These are phyloP conservation scores for Lentinula detonsa DNA, from an alignment of 768 basidiomycete species.

Conservation along the genomic window DNA sequence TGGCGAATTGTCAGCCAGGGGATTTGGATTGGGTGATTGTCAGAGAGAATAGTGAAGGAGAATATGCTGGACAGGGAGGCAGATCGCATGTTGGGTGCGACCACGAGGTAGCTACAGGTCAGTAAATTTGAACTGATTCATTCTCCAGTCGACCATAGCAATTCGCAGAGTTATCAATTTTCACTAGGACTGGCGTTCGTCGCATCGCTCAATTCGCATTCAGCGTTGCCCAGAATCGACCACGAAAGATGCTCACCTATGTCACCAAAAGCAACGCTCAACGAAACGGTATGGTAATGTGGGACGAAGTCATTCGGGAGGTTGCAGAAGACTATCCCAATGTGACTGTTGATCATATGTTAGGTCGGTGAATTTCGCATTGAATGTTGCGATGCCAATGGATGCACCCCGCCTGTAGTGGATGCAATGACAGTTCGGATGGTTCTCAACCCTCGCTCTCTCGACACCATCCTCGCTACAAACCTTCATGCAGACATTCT, in stretches of 20 bases:
- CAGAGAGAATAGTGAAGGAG: constrained; percentile 53
- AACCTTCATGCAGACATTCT: constrained; percentile 53
- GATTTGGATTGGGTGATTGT: constrained; percentile 48
- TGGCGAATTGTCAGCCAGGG: constrained; percentile 35
- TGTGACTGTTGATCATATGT: constrained; percentile 19
- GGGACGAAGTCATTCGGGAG: constrained; percentile 40
- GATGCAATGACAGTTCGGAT: constrained; percentile 21
- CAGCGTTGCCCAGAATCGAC: constrained; percentile 41
- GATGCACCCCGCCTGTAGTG: not conserved
- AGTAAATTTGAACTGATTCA: not conserved
- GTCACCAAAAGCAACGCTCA: constrained; percentile 51
- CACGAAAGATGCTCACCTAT: constrained; percentile 42
- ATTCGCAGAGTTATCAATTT: constrained; percentile 27
- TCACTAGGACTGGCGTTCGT: constrained; percentile 43
- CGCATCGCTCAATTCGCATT: constrained; percentile 49
- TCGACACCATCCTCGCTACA: constrained; percentile 51
- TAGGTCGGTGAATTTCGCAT: not conserved
- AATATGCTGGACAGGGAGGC: constrained; percentile 46
- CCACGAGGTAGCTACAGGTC: constrained; percentile 19
- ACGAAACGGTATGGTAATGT: constrained; percentile 42
- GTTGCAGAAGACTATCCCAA: constrained; percentile 48
- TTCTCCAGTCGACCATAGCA: not conserved
- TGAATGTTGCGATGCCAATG: not conserved
- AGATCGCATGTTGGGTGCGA: constrained; percentile 22
- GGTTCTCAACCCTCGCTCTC: constrained; percentile 43